Evolutionary conservation across 345 rosid genomes (phyloP).

Genomic region (Ailanthus altissimus): DNA sequence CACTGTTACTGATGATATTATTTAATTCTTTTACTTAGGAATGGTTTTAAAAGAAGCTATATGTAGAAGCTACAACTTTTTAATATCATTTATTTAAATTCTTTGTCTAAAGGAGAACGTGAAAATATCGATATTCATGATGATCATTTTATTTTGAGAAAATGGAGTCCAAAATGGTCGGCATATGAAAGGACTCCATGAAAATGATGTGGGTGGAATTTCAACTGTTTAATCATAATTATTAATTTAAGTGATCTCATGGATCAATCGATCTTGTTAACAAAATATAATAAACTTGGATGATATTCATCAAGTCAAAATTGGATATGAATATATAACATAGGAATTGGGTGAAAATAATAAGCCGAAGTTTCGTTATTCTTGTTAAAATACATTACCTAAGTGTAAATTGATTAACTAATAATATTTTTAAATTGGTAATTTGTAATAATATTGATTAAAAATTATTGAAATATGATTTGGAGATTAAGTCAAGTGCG

Average conservation of each 20-base stretch:
- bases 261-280: neutral
- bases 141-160: neutral
- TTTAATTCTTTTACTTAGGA: neutral
- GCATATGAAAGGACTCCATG: conserved; percentile 18
- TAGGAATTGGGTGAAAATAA: conserved; percentile 39
- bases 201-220: conserved; percentile 18
- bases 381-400: conserved; percentile 25
- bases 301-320: conserved; percentile 22
- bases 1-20: neutral
- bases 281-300: neutral
- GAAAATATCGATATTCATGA: too few relatives aligned
- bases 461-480: too few relatives aligned
- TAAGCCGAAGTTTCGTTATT: conserved; percentile 23
- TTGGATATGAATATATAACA: conserved; percentile 13
- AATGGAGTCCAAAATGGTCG: conserved; percentile 21
- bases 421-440: conserved; percentile 26
- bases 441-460: too few relatives aligned
- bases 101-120: too few relatives aligned
- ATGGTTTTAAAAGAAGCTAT: too few relatives aligned
- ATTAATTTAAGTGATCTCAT: neutral
- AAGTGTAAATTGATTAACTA: conserved; percentile 24
- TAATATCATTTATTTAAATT: too few relatives aligned
- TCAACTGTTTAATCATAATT: neutral
- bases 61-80: too few relatives aligned
- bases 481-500: too few relatives aligned